Evolutionary conservation across 2,329 filamentous ascomycete species (phyloP), one percentile per base, ranked within the genome.

Genomic region (Calonectria pseudoturangicola): DNA sequence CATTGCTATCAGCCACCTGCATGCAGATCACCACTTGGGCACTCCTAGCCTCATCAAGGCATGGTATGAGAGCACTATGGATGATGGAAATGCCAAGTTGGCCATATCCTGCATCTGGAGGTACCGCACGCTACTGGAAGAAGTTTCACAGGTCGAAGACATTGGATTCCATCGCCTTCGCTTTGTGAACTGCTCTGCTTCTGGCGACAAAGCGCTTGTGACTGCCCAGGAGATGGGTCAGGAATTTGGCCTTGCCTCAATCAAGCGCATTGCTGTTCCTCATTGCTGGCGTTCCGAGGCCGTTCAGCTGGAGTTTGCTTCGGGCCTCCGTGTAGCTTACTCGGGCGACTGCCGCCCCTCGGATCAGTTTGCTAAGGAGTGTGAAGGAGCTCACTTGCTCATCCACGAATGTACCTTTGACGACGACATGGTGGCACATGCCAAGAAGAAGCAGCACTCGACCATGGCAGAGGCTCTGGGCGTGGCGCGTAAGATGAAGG

Each of bases 401-500:
- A 91, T 99, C 69, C 97, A 99, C 86, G 97, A 99, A 88, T 96
- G 95, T 74, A 99, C 97, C 0, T 98, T 99, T 81, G 95, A 97
- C 77, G 95, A 98, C 81, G 94, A 97, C 79, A 90, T 98, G 78
- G 79, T 84, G 47, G 90, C 89, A 18, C 96, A 98, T 79, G 97
- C 97, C 4, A 82, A 89, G 33, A 94, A 93, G 65, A 99, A 99
- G 90, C 95, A 93, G 81, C 97, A 99, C 86, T 94, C 91, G 47
- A 99, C 97, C 10, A 94, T 95, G 74, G 90, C 90, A 16, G 97
- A 99, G 85, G 97, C 97, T 1, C 89, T 99, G 4, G 88, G 87
- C 54, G 90, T 98, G 3, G 96, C 93, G 2, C 88, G 89, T 15
- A 85, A 87, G 56, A 99, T 99, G 97, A 84, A 89, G 33, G 97